Evolutionary conservation across 768 basidiomycete genomes (phyloP), one percentile per base, ranked within the genome.

Genomic region (Tylopilus cervinicoccineus): DNA sequence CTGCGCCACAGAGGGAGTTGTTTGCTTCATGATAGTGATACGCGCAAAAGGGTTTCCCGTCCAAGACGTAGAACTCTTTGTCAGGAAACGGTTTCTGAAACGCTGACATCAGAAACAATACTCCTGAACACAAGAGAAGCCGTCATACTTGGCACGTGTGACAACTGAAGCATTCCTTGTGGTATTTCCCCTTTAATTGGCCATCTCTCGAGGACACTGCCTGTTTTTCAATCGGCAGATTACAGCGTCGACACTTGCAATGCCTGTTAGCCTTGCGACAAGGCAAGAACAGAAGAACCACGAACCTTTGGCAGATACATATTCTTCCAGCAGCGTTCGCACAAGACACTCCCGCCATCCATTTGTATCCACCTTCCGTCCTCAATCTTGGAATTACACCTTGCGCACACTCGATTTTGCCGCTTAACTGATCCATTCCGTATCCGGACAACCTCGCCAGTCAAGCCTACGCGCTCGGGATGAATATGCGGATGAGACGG

Each of bases 121-220:
- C 11, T 19, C 34, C 40, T 13, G 8, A 11, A 16, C 32, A 48
- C 17, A 10, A 44, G 43, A 23, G 37, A 40, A 24, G 69, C 75
- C 49, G 19, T 7, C 64, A 6, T 33, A 88, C 86, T 60, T 88
- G 80, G 69, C 93, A 96, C 3, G 72, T 79, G 51, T 81, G 75
- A 69, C 93, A 97, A 57, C 84, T 90, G 64, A 97, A 97, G 70
- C 93, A 97, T 32, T 84, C 82, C 50, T 81, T 80, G 62, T 95
- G 93, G 67, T 94, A 95, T 66, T 97, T 97, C 51, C 93, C 93
- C 67, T 94, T 94, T 39, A 97, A 75, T 67, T 95, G 93, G 2
- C 93, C 93, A 61, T 97, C 93, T 12, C 86, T 81, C 6, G 87
- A 89, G 19, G 88, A 93, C 19, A 97, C 88, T 19, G 93, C 93